Percentiles rank a stretch among this genome's conserved stretches.
These are phyloP conservation scores for Chlamydomonas reinhardtii DNA, from an alignment of 163 green algal genomes.

Conservation along the genomic window DNA sequence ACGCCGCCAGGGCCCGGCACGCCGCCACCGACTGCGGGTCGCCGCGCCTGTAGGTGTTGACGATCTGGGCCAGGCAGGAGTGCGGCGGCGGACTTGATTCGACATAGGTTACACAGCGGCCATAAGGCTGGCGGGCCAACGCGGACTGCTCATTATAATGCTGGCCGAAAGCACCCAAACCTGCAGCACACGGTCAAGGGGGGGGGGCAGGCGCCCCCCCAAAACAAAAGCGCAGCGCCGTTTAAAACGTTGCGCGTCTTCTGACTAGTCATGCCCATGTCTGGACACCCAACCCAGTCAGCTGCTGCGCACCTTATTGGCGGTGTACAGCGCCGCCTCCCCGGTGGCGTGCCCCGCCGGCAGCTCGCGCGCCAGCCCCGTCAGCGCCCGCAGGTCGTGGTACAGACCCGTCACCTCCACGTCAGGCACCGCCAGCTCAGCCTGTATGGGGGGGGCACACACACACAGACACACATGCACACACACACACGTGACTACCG, in stretches of 20 bases:
- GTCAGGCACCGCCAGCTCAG: slow-evolving; percentile 46
- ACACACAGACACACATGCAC: not conserved
- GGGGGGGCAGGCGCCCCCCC: too few relatives aligned
- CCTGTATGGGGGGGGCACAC: slow-evolving; percentile 5
- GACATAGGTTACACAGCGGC: too few relatives aligned
- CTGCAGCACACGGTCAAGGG: too few relatives aligned
- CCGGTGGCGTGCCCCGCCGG: slow-evolving; percentile 44
- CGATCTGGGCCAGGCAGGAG: too few relatives aligned
- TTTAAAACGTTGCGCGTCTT: too few relatives aligned
- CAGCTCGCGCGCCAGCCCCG: slow-evolving; percentile 40
- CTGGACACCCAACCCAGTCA: not conserved
- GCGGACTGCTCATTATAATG: too few relatives aligned
- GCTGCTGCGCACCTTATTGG: slow-evolving; percentile 37
- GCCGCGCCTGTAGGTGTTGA: slow-evolving; percentile 27
- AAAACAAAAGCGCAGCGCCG: too few relatives aligned
- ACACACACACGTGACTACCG: not conserved
- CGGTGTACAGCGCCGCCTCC: slow-evolving; percentile 50
- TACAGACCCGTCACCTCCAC: slow-evolving; percentile 22
- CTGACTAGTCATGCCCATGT: too few relatives aligned
- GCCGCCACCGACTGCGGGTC: slow-evolving; percentile 1
- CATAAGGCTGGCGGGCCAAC: too few relatives aligned
- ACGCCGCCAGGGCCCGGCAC: slow-evolving; percentile 12
- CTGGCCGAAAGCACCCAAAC: too few relatives aligned
- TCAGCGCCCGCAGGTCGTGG: slow-evolving; percentile 49
- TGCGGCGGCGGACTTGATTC: too few relatives aligned